Conservation (phyloP, 805 yeast species). For the Metschnikowia drakensbergensis region DNA sequence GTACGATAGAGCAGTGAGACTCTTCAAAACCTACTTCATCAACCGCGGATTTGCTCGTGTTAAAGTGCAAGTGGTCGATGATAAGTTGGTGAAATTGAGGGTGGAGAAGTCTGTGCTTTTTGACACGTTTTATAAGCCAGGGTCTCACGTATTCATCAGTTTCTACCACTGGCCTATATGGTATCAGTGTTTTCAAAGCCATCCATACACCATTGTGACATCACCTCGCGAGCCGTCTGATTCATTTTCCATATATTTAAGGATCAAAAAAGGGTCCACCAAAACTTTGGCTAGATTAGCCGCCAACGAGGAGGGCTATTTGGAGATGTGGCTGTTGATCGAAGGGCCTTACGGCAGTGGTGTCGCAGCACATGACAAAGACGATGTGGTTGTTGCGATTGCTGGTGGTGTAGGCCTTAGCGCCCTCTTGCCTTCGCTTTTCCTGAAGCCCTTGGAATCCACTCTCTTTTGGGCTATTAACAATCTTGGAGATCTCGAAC, state of each 20-base stretch:
- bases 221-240: slow-evolving; percentile 14
- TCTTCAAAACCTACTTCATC: slow-evolving; percentile 14
- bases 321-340: slow-evolving; percentile 16
- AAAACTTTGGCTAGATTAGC: slow-evolving; percentile 9
- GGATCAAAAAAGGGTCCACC: slow-evolving; percentile 18
- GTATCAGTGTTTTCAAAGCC: slow-evolving; percentile 19
- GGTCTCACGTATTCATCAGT: slow-evolving; percentile 15
- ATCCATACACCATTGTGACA: slow-evolving; percentile 16
- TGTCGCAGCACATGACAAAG: slow-evolving; percentile 5
- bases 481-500: slow-evolving; percentile 13
- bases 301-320: slow-evolving; percentile 14
- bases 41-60: slow-evolving; percentile 15
- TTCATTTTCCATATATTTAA: slow-evolving; percentile 14
- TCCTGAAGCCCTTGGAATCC: slow-evolving; percentile 8
- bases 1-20: slow-evolving; percentile 14
- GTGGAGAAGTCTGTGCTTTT: slow-evolving; percentile 14
- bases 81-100: slow-evolving; percentile 13
- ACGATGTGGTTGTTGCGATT: slow-evolving; percentile 15
- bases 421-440: slow-evolving; percentile 15
- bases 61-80: slow-evolving; percentile 9
- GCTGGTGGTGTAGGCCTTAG: slow-evolving; percentile 19
- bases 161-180: slow-evolving; percentile 19
- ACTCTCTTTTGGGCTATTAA: slow-evolving; percentile 15
- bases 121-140: slow-evolving; percentile 15
- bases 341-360: slow-evolving; percentile 20